Evolutionary conservation across 2,329 filamentous ascomycete genomes (phyloP).

Genomic region (Fonsecaea monophora): DNA sequence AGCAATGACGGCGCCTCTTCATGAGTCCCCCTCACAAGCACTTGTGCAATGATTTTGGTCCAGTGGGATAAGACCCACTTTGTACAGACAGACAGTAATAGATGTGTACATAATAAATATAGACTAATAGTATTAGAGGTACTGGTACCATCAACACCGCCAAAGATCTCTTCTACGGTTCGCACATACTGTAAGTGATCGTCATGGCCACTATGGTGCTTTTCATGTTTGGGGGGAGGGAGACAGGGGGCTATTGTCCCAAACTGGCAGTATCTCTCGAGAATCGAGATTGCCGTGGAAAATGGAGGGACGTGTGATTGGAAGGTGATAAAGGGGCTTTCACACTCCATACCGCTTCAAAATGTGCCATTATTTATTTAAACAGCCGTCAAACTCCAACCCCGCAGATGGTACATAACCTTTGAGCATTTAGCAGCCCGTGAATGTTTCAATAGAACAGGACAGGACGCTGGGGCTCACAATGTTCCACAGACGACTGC

Average conservation of each 20-base stretch:
- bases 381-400: too few relatives aligned
- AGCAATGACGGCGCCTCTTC: not conserved
- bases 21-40: not conserved
- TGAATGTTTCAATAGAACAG: too few relatives aligned
- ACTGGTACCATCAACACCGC: not conserved
- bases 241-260: not conserved
- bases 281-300: not conserved
- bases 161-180: not conserved
- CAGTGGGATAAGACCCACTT: not conserved
- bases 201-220: not conserved
- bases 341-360: not conserved
- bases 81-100: not conserved
- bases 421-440: too few relatives aligned
- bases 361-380: too few relatives aligned
- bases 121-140: not conserved
- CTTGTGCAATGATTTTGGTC: not conserved
- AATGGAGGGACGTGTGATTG: too few relatives aligned
- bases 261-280: slow-evolving; percentile 11
- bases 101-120: not conserved
- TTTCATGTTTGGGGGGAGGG: not conserved
- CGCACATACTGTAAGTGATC: too few relatives aligned
- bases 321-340: not conserved
- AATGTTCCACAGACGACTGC: slow-evolving; percentile 14
- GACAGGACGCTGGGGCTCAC: not conserved
- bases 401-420: too few relatives aligned